phyloP scores from a whole-genome alignment of 148 eudicot genomes.

The Fagopyrum tataricum region DNA sequence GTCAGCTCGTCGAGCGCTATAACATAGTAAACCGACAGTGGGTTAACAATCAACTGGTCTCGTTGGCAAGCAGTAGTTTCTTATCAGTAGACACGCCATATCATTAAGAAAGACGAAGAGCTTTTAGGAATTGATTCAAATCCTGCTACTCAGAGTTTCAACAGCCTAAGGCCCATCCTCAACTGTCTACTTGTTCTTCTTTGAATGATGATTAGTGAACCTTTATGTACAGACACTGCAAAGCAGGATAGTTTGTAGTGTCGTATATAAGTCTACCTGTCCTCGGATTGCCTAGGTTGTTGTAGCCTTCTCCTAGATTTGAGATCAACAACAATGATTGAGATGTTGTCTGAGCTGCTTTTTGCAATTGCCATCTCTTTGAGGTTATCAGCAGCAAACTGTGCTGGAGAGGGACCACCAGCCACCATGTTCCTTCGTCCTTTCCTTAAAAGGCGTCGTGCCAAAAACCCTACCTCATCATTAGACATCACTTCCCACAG shows the following conservation, averaged over 20 bases:
- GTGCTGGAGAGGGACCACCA: constrained; percentile 42
- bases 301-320: constrained; percentile 47
- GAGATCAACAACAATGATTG: constrained; percentile 63
- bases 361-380: constrained; percentile 52
- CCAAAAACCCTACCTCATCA: constrained; percentile 61
- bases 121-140: not conserved
- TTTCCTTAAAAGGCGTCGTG: constrained; percentile 54
- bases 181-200: not conserved
- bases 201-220: constrained; percentile 7
- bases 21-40: not conserved
- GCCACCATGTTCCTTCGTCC: constrained; percentile 31
- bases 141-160: not conserved
- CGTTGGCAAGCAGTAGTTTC: not conserved
- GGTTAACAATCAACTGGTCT: not conserved
- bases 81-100: not conserved
- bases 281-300: not conserved
- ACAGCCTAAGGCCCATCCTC: not conserved
- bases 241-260: not conserved
- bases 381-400: constrained; percentile 54
- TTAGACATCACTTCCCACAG: constrained; percentile 88
- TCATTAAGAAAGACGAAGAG: not conserved
- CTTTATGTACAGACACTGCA: not conserved
- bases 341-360: constrained; percentile 71
- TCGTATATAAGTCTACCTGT: constrained; percentile 1
- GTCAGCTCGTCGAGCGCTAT: not conserved